Percentiles rank a stretch among this genome's conserved stretches.
These are phyloP conservation scores for Metahyphopichia silvanorum DNA, from an alignment of 805 yeast species.

Conservation along the genomic window DNA sequence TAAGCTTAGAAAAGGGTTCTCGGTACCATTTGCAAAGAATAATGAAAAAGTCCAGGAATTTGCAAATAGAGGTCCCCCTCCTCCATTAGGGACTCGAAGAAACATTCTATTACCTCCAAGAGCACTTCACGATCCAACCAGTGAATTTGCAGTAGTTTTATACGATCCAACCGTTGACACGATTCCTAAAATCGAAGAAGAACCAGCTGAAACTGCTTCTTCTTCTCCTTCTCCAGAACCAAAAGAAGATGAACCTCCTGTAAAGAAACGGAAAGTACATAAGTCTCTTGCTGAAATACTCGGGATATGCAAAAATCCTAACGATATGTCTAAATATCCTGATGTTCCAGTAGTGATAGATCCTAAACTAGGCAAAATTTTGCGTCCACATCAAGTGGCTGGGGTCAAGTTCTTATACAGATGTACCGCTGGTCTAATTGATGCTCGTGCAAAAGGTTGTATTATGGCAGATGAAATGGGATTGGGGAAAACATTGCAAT, in stretches of 20 bases:
- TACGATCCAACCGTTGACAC: conserved; percentile 92
- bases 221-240: conserved; percentile 1
- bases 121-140: conserved; percentile 92
- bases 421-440: conserved; percentile 85
- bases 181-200: conserved; percentile 26
- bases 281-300: conserved; percentile 75
- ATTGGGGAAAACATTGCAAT: conserved; percentile 85
- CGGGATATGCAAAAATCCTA: conserved; percentile 59
- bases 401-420: conserved; percentile 90
- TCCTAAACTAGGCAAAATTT: conserved; percentile 75
- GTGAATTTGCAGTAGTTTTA: conserved; percentile 88
- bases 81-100: conserved; percentile 80
- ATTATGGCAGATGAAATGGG: conserved; percentile 99
- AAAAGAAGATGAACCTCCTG: conserved; percentile 11
- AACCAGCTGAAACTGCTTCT: conserved; percentile 3
- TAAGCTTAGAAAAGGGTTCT: conserved; percentile 44
- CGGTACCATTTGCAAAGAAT: conserved; percentile 53
- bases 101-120: conserved; percentile 72
- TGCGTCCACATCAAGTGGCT: conserved; percentile 95
- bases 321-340: conserved; percentile 55
- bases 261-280: conserved; percentile 46
- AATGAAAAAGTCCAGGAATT: conserved; percentile 30
- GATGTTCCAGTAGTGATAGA: conserved; percentile 96
- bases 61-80: conserved; percentile 50
- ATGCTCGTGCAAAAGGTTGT: conserved; percentile 86